Base-by-base conservation (phyloP, 495 filamentous ascomycete genomes). In the Clavariopsis aquatica region DNA sequence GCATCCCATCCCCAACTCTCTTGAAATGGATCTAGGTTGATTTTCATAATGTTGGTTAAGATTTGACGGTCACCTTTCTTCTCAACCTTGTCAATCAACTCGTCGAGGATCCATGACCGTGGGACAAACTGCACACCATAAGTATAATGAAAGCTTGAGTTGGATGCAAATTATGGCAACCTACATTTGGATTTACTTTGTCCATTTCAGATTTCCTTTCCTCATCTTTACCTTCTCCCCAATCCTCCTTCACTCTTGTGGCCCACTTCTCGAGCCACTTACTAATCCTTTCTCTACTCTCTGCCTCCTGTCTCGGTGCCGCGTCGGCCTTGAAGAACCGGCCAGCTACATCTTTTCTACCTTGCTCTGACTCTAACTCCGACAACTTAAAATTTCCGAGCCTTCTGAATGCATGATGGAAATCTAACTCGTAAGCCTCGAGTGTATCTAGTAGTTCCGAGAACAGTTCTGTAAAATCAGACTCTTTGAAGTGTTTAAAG, bases 91-190 rank as follows among this genome's bases (percentile, higher is more conserved):
- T 86, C 82, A 65, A 98, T 97, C 6, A 98, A 68, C 76, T 98
- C 94, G 75, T 98, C 93, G 8, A 98, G 79, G 54, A 98, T 84
- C 94, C 95, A 98, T 22, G 85, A 85, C 31, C 91, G 81, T 0
- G 95, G 91, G 0, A 96, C 76, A 68, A 98, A 98, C 73, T 84
- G 43, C 26, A 20, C 26, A 28, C 17, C 29, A 19, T 52, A 34
- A 34, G 49, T 17, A 67, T 17, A 34, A 17, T 15, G 13, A 29
- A 54, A 23, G 22, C 20, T 12, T 54, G n/a, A 4, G 12, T 15
- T 19, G 8, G 45, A 20, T 0, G 12, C 10, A 28, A 51, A n/a
- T 57, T 49, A 36, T 47, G 7, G 7, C 56, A 43, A 62, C 74
- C 72, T 71, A 85, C 83, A 27, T 89, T 96, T 22, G 94, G 94